Evolutionary conservation across 129 eudicot genomes (phyloP).

Genomic region (Saussurea involucrata): DNA sequence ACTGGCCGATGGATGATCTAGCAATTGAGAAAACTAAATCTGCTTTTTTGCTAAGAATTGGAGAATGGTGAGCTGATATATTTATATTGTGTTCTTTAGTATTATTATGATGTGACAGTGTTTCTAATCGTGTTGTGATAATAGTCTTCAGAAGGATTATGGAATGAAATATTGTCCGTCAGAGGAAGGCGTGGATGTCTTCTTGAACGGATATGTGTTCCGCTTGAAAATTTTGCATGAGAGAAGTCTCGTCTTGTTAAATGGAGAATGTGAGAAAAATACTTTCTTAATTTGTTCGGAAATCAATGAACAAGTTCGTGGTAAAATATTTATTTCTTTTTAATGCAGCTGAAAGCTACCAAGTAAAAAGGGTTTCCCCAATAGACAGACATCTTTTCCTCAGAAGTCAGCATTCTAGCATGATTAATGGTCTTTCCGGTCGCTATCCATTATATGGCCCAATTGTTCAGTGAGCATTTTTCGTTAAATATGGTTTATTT

Average conservation of each 20-base stretch:
- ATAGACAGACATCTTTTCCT: constrained; percentile 63
- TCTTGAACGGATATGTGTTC: constrained; percentile 86
- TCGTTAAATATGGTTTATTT: neutral
- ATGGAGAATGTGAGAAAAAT: constrained; percentile 43
- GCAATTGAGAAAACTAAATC: constrained; percentile 94
- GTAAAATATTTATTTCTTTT: neutral
- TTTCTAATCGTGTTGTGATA: constrained; percentile 27
- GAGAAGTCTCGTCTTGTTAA: constrained; percentile 66
- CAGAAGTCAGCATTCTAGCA: constrained; percentile 83
- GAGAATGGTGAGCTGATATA: constrained; percentile 60
- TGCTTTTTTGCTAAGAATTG: constrained; percentile 82
- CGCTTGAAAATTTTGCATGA: constrained; percentile 89
- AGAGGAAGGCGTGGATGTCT: constrained; percentile 75
- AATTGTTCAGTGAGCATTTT: constrained; percentile 60
- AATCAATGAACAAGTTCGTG: neutral
- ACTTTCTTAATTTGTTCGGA: neutral
- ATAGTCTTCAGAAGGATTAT: constrained; percentile 60
- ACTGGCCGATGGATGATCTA: constrained; percentile 90
- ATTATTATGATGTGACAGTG: neutral
- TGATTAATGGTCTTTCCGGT: constrained; percentile 87
- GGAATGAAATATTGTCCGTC: constrained; percentile 59
- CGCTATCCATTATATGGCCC: constrained; percentile 77
- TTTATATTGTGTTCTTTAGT: neutral
- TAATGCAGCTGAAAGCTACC: constrained; percentile 46
- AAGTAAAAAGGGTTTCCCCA: constrained; percentile 57